Percentiles rank a stretch among this genome's conserved stretches.
Evolutionary conservation across 225 moss, liverwort and hornwort genomes (phyloP).

Genomic region (Pseudisothecium myosuroides): DNA sequence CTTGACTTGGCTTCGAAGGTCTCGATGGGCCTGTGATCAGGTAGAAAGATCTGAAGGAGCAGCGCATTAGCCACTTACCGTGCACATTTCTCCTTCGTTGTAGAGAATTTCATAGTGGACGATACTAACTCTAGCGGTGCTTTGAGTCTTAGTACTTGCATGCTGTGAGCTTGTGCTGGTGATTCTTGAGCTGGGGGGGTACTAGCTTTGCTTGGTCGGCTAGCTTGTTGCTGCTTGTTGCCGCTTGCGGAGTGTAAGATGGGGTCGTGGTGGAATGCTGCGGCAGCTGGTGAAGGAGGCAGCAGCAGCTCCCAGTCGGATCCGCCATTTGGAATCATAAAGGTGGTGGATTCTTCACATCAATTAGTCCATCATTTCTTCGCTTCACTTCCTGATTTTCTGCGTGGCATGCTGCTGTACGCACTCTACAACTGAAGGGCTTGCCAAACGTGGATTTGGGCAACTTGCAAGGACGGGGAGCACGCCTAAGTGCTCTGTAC

Average conservation of each 20-base stretch:
- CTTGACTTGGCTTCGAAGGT: neutral
- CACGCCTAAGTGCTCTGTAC: neutral
- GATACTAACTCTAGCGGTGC: neutral
- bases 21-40: neutral
- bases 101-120: neutral
- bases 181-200: neutral
- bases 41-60: neutral
- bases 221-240: neutral
- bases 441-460: neutral
- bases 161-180: neutral
- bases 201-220: neutral
- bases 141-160: neutral
- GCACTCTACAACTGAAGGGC: too few species aligned
- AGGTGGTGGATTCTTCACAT: neutral
- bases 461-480: neutral
- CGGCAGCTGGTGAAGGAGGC: neutral
- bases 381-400: neutral
- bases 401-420: neutral
- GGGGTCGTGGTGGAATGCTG: neutral
- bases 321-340: neutral
- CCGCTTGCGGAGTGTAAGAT: neutral
- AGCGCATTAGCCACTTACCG: neutral
- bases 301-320: neutral
- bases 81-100: neutral
- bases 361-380: neutral